These are phyloP conservation scores for Serendipita sp. DNA, from an alignment of 768 basidiomycete genomes.

Conservation along the genomic window DNA sequence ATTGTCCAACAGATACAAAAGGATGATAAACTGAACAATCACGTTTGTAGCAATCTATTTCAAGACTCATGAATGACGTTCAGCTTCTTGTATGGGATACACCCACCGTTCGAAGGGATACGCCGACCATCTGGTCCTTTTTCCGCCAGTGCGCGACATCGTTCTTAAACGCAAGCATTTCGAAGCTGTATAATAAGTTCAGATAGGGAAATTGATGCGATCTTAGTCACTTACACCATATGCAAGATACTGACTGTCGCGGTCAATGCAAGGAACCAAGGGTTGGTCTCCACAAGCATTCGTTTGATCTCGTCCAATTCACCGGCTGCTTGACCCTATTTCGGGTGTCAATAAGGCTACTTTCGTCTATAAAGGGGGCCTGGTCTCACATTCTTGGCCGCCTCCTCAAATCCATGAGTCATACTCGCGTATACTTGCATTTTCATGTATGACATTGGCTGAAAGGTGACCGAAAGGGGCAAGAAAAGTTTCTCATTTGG, in stretches of 20 bases:
- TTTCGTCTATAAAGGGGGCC: too few relatives aligned
- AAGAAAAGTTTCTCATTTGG: slow-evolving; percentile 21
- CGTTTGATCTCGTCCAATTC: slow-evolving; percentile 93
- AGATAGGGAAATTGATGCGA: background rate
- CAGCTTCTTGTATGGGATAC: slow-evolving; percentile 3
- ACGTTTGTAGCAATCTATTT: slow-evolving; percentile 74
- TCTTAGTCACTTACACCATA: slow-evolving; percentile 43
- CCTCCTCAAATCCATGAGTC: slow-evolving; percentile 76
- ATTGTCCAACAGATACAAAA: slow-evolving; percentile 89
- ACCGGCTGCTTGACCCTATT: slow-evolving; percentile 32
- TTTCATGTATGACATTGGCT: slow-evolving; percentile 73
- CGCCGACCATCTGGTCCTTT: slow-evolving; percentile 87
- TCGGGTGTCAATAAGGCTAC: too few relatives aligned
- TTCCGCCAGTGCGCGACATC: slow-evolving; percentile 93
- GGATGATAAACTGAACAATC: slow-evolving; percentile 76
- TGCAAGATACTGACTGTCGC: slow-evolving; percentile 76
- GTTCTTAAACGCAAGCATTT: slow-evolving; percentile 88
- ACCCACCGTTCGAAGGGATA: slow-evolving; percentile 61
- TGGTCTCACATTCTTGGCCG: slow-evolving; percentile 47
- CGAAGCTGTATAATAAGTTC: slow-evolving; percentile 41
- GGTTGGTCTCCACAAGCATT: slow-evolving; percentile 78
- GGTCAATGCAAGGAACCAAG: slow-evolving; percentile 75
- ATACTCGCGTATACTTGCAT: slow-evolving; percentile 76
- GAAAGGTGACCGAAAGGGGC: slow-evolving; percentile 68
- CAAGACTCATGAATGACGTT: slow-evolving; percentile 5